These are phyloP conservation scores for Hypoxylon fragiforme DNA, from an alignment of 495 filamentous ascomycete genomes.

Conservation along the genomic window DNA sequence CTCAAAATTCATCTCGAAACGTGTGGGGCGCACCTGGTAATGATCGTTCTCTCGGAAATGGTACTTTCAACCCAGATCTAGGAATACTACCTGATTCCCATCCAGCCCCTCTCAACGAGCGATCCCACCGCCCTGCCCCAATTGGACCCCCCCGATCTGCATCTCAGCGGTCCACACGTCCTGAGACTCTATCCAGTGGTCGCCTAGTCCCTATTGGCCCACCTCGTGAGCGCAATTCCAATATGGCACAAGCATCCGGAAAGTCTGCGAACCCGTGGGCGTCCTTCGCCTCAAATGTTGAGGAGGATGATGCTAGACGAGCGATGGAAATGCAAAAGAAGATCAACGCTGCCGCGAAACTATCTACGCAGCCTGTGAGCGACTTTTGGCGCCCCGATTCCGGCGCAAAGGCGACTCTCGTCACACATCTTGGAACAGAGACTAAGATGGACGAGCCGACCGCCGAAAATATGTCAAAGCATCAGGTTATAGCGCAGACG, in stretches of 20 bases:
- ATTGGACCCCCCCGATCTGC: constrained; percentile 45
- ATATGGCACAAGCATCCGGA: constrained; percentile 7
- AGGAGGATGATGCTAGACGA: constrained; percentile 23
- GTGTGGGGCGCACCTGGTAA: constrained; percentile 76
- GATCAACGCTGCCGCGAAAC: constrained; percentile 1
- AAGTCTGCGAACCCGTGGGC: constrained; percentile 22
- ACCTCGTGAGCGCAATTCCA: constrained; percentile 23
- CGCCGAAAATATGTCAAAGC: no score
- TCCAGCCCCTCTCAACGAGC: constrained; percentile 51
- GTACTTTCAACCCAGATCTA: constrained; percentile 71
- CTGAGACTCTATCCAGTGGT: constrained; percentile 10
- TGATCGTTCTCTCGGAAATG: constrained; percentile 73
- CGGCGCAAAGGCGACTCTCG: no score
- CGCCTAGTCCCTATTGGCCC: constrained; percentile 36
- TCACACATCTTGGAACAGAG: no score
- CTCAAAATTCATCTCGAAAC: constrained; percentile 55
- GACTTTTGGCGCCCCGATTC: no score
- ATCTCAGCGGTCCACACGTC: constrained; percentile 23
- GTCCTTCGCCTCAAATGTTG: constrained; percentile 18
- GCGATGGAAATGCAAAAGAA: constrained; percentile 17
- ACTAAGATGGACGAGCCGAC: no score
- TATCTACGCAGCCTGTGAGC: no score
- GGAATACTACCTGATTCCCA: constrained; percentile 44
- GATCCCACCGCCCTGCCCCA: constrained; percentile 40
- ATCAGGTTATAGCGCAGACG: no score